phyloP scores from a whole-genome alignment of 2,329 filamentous ascomycete genomes.

The Colletotrichum sidae region DNA sequence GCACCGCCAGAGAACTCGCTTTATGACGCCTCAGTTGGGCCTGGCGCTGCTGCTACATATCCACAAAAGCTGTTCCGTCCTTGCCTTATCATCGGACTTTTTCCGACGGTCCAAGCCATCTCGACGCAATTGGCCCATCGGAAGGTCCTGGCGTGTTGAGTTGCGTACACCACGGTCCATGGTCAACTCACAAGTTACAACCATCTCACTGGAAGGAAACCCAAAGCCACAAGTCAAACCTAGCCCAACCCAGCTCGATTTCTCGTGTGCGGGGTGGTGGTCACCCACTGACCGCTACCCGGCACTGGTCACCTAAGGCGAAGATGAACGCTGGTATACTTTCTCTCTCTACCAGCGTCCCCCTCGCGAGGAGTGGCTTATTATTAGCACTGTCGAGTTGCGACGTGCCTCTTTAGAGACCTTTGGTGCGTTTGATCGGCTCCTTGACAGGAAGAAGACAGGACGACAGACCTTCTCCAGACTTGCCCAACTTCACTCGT shows the following conservation, averaged over 20 bases:
- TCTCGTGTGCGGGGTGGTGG: constrained; percentile 30
- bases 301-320: constrained; percentile 28
- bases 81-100: constrained; percentile 13
- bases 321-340: constrained; percentile 28
- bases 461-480: constrained; percentile 22
- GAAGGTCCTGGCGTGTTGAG: no score
- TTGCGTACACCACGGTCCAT: no score
- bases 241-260: neutral
- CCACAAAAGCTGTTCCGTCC: no score
- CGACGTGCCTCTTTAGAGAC: constrained; percentile 25
- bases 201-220: no score
- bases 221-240: neutral
- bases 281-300: constrained; percentile 19
- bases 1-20: constrained; percentile 10
- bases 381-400: constrained; percentile 30
- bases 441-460: constrained; percentile 33
- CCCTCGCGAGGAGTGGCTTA: constrained; percentile 34
- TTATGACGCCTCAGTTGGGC: constrained; percentile 4
- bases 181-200: no score
- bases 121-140: neutral
- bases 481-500: constrained; percentile 8
- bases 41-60: no score
- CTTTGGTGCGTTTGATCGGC: constrained; percentile 33
- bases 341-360: constrained; percentile 17
- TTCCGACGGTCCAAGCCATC: constrained; percentile 16